These are phyloP conservation scores for Brassica juncea DNA, from an alignment of 345 rosid species.

Conservation along the genomic window DNA sequence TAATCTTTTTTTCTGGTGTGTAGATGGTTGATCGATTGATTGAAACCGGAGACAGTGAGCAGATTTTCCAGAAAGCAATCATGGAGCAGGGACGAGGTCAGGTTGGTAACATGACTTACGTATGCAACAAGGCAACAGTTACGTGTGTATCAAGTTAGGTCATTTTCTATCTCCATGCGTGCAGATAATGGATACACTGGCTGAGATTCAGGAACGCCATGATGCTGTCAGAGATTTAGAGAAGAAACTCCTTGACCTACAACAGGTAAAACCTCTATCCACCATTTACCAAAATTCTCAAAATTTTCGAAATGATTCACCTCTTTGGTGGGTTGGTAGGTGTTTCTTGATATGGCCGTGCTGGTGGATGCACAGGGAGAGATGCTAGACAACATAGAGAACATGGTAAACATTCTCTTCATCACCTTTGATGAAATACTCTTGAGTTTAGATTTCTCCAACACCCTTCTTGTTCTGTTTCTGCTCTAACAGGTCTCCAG, in stretches of 20 bases:
- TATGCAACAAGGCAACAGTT: background rate
- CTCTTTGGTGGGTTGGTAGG: slow-evolving; percentile 44
- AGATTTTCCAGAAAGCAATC: slow-evolving; percentile 87
- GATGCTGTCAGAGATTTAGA: slow-evolving; percentile 88
- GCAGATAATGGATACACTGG: slow-evolving; percentile 90
- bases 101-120: slow-evolving; percentile 41
- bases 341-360: slow-evolving; percentile 94
- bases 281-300: background rate
- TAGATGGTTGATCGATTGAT: slow-evolving; percentile 88
- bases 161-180: background rate
- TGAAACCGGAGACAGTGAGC: slow-evolving; percentile 90
- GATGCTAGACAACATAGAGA: slow-evolving; percentile 89
- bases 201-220: slow-evolving; percentile 99
- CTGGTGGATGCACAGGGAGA: slow-evolving; percentile 95
- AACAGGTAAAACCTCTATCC: slow-evolving; percentile 59
- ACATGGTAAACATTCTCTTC: slow-evolving; percentile 55
- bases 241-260: slow-evolving; percentile 81
- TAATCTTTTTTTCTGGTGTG: slow-evolving; percentile 11
- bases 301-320: slow-evolving; percentile 2
- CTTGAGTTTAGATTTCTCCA: background rate
- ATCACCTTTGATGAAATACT: background rate
- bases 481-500: slow-evolving; percentile 61
- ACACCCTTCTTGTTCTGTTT: slow-evolving; percentile 10
- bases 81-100: slow-evolving; percentile 93
- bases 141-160: slow-evolving; percentile 9